Percentiles rank a stretch among this genome's conserved stretches.
Evolutionary conservation across 345 rosid genomes (phyloP).

Genomic region (Geranium brycei): DNA sequence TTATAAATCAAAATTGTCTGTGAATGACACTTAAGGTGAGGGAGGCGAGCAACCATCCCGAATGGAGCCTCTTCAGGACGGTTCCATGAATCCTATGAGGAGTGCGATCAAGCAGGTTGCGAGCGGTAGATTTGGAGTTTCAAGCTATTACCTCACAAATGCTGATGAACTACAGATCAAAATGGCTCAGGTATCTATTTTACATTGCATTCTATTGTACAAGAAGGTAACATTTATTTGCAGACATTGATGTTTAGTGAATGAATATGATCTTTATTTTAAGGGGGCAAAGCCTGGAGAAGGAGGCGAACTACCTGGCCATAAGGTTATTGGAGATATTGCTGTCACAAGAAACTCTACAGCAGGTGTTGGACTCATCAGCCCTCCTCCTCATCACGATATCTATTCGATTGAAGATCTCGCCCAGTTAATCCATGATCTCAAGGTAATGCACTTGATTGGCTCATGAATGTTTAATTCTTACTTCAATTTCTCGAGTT

Average conservation of each 20-base stretch:
- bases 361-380: conserved; percentile 97
- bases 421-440: conserved; percentile 96
- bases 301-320: conserved; percentile 99
- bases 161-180: conserved; percentile 96
- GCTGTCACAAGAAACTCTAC: conserved; percentile 95
- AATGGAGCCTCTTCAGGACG: conserved; percentile 82
- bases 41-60: conserved; percentile 99
- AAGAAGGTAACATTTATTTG: background rate
- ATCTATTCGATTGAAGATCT: conserved; percentile 98
- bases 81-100: conserved; percentile 83
- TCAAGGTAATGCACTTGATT: conserved; percentile 46
- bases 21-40: conserved; percentile 45
- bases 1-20: no score
- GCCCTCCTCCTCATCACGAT: conserved; percentile 99
- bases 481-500: background rate
- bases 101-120: conserved; percentile 99
- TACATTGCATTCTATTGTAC: background rate
- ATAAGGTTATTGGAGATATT: conserved; percentile 96
- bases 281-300: conserved; percentile 99
- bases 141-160: conserved; percentile 95
- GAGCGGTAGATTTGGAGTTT: conserved; percentile 99
- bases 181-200: conserved; percentile 92
- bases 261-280: conserved; percentile 10
- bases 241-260: background rate
- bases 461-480: background rate